A percentile compares a stretch with the other conserved stretches of the same genome.
Evolutionary conservation across 306 rosid genomes (phyloP).

Genomic region (Prunus dulcis): DNA sequence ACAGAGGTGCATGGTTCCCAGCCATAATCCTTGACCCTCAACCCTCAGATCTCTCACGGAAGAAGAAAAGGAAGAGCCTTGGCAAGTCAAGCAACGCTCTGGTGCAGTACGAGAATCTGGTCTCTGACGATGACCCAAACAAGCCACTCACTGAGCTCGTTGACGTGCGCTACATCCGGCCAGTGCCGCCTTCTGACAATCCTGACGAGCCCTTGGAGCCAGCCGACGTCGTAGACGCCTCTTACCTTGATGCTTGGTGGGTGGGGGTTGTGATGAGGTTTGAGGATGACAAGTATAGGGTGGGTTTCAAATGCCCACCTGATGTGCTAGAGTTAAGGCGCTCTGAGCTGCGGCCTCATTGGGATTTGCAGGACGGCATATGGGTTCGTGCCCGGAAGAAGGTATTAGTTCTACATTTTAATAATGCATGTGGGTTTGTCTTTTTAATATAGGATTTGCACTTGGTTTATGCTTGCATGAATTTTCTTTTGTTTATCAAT

Average conservation of each 20-base stretch:
- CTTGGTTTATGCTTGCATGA: background rate
- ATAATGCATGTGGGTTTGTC: conserved; percentile 1
- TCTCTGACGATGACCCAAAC: background rate
- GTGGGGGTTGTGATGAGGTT: conserved; percentile 12
- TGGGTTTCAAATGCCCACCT: conserved; percentile 18
- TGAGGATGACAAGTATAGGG: background rate
- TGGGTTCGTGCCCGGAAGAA: conserved; percentile 12
- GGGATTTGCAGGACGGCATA: conserved; percentile 6
- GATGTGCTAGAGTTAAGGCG: conserved; percentile 12
- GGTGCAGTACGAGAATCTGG: conserved; percentile 6
- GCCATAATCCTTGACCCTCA: background rate
- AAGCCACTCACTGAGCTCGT: background rate
- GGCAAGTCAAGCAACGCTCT: background rate
- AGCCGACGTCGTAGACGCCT: conserved; percentile 18
- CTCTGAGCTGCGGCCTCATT: conserved; percentile 5
- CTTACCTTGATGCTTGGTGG: conserved; percentile 14
- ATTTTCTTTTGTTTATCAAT: background rate
- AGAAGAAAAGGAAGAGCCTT: background rate
- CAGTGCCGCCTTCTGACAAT: conserved; percentile 9
- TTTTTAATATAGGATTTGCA: background rate
- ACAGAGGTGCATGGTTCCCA: background rate
- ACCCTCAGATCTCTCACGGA: background rate
- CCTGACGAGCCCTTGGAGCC: background rate
- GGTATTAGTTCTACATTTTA: conserved; percentile 8
- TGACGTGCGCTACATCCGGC: background rate